A percentile compares a stretch with the other conserved stretches of the same genome.
These are phyloP conservation scores for Globisporangium nagaii DNA, from an alignment of 352 stramenopile species.

Conservation along the genomic window DNA sequence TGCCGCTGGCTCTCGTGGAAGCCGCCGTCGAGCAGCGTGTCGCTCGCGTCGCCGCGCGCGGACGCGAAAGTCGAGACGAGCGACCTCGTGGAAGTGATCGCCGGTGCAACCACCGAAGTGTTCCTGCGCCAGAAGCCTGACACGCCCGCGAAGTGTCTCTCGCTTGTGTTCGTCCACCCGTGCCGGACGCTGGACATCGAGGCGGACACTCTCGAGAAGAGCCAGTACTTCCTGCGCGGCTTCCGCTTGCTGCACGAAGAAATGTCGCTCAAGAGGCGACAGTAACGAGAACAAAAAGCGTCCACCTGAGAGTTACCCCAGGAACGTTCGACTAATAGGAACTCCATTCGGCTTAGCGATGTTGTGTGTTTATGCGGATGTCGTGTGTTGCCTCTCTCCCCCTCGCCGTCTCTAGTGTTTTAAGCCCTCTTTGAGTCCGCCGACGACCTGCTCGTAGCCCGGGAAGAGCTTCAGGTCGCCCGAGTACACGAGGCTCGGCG, in stretches of 20 bases:
- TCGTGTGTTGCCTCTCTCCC: not conserved
- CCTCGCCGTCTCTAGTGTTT: not conserved
- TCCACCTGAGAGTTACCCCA: no score
- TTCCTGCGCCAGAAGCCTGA: constrained; percentile 37
- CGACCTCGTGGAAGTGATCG: constrained; percentile 46
- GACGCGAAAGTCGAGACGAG: constrained; percentile 47
- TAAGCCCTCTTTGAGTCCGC: constrained; percentile 69
- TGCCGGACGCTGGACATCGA: constrained; percentile 68
- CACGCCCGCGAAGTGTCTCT: constrained; percentile 37
- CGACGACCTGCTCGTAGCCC: constrained; percentile 77
- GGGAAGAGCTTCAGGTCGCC: constrained; percentile 75
- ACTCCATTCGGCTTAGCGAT: no score
- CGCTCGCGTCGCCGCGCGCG: constrained; percentile 27
- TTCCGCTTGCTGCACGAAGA: constrained; percentile 58
- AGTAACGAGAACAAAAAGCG: constrained; percentile 4
- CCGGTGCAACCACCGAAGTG: constrained; percentile 36
- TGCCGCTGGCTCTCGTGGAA: constrained; percentile 63
- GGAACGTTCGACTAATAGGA: no score
- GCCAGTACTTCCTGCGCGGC: constrained; percentile 38
- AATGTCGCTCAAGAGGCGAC: constrained; percentile 22
- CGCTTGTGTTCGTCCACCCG: constrained; percentile 64
- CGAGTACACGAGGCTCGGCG: constrained; percentile 81
- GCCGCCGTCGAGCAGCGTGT: constrained; percentile 15
- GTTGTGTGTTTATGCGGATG: constrained; percentile 6
- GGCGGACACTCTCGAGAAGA: constrained; percentile 44